Evolutionary conservation across 352 stramenopile genomes (phyloP).

Genomic region (Globisporangium radiosum): DNA sequence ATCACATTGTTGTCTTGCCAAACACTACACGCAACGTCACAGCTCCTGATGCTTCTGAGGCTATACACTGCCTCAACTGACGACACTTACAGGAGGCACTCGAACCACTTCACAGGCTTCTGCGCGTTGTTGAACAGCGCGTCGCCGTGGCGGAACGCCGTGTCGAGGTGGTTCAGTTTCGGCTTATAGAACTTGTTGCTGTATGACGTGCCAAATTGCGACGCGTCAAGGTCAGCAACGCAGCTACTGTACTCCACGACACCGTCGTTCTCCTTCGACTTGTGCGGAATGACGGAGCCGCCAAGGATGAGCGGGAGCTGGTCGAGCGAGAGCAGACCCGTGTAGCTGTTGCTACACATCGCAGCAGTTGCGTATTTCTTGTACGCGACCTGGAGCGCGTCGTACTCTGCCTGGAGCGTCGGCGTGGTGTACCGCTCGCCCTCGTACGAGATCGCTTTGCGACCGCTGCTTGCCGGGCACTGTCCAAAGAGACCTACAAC

Average conservation of each 20-base stretch:
- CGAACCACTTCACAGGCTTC: slow-evolving; percentile 68
- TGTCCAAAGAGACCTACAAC: slow-evolving; percentile 26
- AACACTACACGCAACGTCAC: no score
- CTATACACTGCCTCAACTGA: no score
- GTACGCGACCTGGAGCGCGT: slow-evolving; percentile 25
- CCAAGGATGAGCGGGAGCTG: slow-evolving; percentile 17
- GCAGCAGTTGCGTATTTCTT: slow-evolving; percentile 22
- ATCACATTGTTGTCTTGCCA: no score
- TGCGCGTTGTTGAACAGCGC: slow-evolving; percentile 34
- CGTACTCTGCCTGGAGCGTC: slow-evolving; percentile 19
- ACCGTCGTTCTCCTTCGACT: slow-evolving; percentile 17
- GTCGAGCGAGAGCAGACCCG: slow-evolving; percentile 32
- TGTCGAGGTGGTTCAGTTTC: slow-evolving; percentile 61
- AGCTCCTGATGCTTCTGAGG: no score
- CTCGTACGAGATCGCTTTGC: slow-evolving; percentile 18
- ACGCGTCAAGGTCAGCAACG: slow-evolving; percentile 21
- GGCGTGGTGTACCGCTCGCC: slow-evolving; percentile 13
- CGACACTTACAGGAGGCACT: slow-evolving; percentile 19
- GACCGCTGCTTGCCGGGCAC: slow-evolving; percentile 15
- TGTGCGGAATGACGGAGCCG: slow-evolving; percentile 12
- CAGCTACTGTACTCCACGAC: slow-evolving; percentile 59
- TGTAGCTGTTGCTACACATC: slow-evolving; percentile 35
- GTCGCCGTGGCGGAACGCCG: slow-evolving; percentile 52
- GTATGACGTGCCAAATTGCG: slow-evolving; percentile 36
- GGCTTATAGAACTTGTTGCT: slow-evolving; percentile 44